Conservation (phyloP, 345 rosid species). For the Heritiera fomes region DNA sequence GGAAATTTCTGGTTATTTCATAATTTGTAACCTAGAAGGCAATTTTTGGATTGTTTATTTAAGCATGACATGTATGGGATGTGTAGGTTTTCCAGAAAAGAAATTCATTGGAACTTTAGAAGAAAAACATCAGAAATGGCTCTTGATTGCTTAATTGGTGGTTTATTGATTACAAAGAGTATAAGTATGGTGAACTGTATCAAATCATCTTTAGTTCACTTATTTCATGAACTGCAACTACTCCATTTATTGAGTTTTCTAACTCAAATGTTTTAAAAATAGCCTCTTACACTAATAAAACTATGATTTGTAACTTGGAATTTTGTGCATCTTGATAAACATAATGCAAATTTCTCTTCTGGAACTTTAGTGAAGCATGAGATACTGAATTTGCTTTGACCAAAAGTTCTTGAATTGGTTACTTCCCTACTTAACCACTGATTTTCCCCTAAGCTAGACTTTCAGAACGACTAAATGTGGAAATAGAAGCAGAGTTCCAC, state of each 20-base stretch:
- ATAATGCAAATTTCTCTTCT: neutral
- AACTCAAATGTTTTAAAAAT: neutral
- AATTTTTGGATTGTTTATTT: constrained; percentile 11
- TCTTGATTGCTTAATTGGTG: neutral
- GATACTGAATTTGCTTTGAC: neutral
- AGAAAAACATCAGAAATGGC: neutral
- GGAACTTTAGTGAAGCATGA: neutral
- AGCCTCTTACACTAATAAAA: neutral
- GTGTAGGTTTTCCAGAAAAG: neutral
- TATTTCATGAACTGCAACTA: neutral
- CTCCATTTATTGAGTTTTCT: neutral
- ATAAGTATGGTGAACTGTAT: neutral
- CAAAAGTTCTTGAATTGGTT: neutral
- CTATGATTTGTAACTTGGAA: neutral
- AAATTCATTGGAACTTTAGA: neutral
- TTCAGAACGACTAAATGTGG: neutral
- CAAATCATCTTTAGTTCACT: neutral
- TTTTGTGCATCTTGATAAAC: neutral
- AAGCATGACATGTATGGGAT: neutral
- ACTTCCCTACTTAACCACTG: neutral
- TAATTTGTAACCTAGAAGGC: neutral
- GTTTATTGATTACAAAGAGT: neutral
- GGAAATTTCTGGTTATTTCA: neutral
- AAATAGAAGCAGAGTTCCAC: neutral
- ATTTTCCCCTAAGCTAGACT: neutral